Base-by-base conservation (phyloP, 2,329 filamentous ascomycete species). In the Aureobasidium sp. region DNA sequence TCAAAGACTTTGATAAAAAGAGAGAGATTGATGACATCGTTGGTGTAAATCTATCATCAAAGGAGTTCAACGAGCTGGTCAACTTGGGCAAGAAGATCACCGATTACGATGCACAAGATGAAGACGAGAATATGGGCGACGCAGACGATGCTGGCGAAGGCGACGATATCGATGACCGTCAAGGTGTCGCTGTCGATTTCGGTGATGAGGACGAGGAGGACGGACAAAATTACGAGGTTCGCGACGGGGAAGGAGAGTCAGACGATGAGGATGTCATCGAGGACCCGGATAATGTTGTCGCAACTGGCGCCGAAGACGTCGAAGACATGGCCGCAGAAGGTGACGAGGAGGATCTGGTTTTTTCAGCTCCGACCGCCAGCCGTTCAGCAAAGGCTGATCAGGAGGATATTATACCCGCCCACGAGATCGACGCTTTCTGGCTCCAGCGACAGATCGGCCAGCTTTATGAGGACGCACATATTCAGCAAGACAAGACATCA, bases 41-140 rank as follows among this genome's bases (percentile, higher is more conserved):
- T 45, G 94, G 93, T n/a, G 83, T 83, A 39, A 86, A 86, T 0
- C 84, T 97, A 79, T 87, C 82, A 53, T 84, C 90, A 1, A 96
- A 97, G 72, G 88, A 96, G 73, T 99, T 97, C 79, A 97, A 97
- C 72, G 93, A 97, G 77, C 78, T 99, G 67, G 87, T 97, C 61
- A 99, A 97, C 72, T 79, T 99, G 47, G 91, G 92, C 66, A 99
- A 99, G 80, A 99, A 99, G 78, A 96, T 99, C 66, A 99, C 94
- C 55, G 94, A 99, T 74, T 99, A 97, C 75, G 90, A 97, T 75
- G 90, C 90, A 42, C 91, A 97, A 73, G 93, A 97, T 67, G 94
- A 97, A 36, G 92, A 97, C 65, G 93, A 96, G 67, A 87, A 91
- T 63, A 89, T 91, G 80, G 88, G 84, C 34, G 86, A 87, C 69